Evolutionary conservation across 345 rosid species (phyloP), one percentile per base, ranked within the genome.

Genomic region (Aquilaria sinensis): DNA sequence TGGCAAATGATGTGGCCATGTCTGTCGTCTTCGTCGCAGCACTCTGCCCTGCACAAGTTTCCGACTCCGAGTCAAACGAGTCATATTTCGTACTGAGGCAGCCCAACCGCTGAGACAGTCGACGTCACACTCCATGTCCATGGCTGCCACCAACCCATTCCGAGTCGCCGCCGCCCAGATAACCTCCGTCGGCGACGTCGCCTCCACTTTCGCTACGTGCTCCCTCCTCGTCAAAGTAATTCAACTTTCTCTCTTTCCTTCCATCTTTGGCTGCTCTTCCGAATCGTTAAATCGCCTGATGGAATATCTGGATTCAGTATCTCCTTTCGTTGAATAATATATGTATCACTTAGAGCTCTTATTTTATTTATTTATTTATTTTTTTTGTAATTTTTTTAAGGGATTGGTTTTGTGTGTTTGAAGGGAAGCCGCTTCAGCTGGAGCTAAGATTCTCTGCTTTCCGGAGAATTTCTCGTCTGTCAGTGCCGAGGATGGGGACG

Each of bases 111-210:
- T 23, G 1, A 23, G 23, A 23, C 23, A 23, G 23, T 9, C 43
- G 43, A 37, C 43, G 57, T 63, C 72, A 66, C 63, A 50, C 57
- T 67, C 78, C 72, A 62, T 30, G 15, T 12, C 71, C 69, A 82
- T 85, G 81, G 77, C 91, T 12, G 43, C 7, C 43, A 50, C 78
- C 58, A 75, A 71, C 61, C 72, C 82, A 0, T 86, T 85, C 75
- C 90, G 96, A 57, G 85, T 93, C 53, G 98, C 97, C 59, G 94
- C 92, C n/a, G 92, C 81, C 64, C 98, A 90, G 84, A 93, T 93
- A 94, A 90, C 98, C 46, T 90, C 98, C 31, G 57, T 86, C 77
- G 85, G 81, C 80, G 97, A 93, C 64, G 67, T 90, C 57, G 84
- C 92, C 58, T 43, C 88, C 74, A 93, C 90, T 66, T 83, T 86